Conservation (phyloP, 352 stramenopile genomes). For the Phytophthora agathidicida region DNA sequence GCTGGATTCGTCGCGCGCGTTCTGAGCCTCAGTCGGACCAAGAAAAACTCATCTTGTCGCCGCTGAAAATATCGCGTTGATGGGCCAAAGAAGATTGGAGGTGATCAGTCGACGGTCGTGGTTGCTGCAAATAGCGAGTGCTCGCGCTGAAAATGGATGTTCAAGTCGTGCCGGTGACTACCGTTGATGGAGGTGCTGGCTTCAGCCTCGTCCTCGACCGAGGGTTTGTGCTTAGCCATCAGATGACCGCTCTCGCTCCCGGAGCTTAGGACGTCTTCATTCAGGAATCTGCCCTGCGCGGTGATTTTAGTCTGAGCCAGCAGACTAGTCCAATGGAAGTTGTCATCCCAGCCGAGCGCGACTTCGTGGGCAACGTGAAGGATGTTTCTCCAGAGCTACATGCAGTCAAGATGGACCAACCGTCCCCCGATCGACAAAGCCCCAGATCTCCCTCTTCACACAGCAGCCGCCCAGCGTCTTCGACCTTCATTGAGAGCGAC, state of each 20-base stretch:
- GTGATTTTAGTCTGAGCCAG: constrained; percentile 8
- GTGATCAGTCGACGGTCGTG: background rate
- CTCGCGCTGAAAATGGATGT: constrained; percentile 26
- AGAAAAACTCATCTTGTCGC: constrained; percentile 29
- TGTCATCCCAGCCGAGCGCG: constrained; percentile 4
- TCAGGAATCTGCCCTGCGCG: constrained; percentile 31
- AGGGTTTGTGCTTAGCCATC: background rate
- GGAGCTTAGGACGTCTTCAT: constrained; percentile 11
- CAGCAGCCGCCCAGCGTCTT: constrained; percentile 17
- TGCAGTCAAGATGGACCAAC: constrained; percentile 7
- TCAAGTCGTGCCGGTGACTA: constrained; percentile 33
- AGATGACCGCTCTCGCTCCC: constrained; percentile 21
- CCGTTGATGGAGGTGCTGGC: constrained; percentile 29
- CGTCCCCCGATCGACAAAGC: constrained; percentile 5
- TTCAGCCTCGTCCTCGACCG: constrained; percentile 36
- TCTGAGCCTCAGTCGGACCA: constrained; percentile 20
- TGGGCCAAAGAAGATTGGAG: constrained; percentile 13
- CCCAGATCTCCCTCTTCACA: constrained; percentile 25
- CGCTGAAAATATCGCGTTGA: constrained; percentile 32
- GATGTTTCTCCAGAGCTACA: constrained; percentile 11
- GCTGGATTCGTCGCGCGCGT: constrained; percentile 8
- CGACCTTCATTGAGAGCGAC: constrained; percentile 29
- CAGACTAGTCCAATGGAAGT: constrained; percentile 14
- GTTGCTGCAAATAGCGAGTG: constrained; percentile 26
- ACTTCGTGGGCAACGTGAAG: background rate